Base-by-base conservation (phyloP, 2,329 filamentous ascomycete genomes). In the Claviceps sorghi region DNA sequence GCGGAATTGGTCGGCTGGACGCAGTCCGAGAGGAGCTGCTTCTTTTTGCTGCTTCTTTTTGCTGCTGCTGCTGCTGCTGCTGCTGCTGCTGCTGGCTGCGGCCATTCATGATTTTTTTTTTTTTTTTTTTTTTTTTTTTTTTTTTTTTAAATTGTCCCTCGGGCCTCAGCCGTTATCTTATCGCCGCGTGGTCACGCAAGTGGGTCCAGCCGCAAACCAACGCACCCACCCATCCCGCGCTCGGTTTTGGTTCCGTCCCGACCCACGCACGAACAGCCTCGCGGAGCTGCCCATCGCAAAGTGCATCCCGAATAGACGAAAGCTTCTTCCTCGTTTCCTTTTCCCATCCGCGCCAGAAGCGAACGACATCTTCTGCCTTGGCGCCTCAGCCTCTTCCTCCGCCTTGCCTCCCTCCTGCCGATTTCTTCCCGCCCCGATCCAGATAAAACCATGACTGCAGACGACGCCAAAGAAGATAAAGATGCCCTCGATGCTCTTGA, bases 401-500 rank as follows among this genome's bases (percentile, higher is more conserved):
- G 3, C 30, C 10, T 17, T 26, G 26, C 5, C 26, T 5, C 26
- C 26, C 26, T 26, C 26, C 5, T 26, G 26, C 26, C 26, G 26
- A 26, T 26, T 26, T 26, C 26, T 26, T 26, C 26, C 26, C 26
- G 26, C 26, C 5, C 40, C 40, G n/a, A 30, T n/a, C n/a, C n/a
- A 21, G 2, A n/a, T 8, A 17, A n/a, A 40, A 36, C 2, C 21
- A 73, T 73, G 70, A 61, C 69, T 1, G 63, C 64, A 56, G 62
- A 65, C 48, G 63, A 64, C 19, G 41, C 59, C 13, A 71, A 71
- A 57, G 77, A 83, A 52, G 85, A 90, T 59, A 74, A 81, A 61
- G 86, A 88, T 65, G 84, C 86, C 46, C 78, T 95, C 57, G 84
- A 89, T 64, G 81, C 82, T 55, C 82, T 96, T 43, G 88, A 91